Percentiles rank a stretch among this genome's conserved stretches.
These are phyloP conservation scores for Lophiotrema nucula DNA, from an alignment of 495 filamentous ascomycete species.

Conservation along the genomic window DNA sequence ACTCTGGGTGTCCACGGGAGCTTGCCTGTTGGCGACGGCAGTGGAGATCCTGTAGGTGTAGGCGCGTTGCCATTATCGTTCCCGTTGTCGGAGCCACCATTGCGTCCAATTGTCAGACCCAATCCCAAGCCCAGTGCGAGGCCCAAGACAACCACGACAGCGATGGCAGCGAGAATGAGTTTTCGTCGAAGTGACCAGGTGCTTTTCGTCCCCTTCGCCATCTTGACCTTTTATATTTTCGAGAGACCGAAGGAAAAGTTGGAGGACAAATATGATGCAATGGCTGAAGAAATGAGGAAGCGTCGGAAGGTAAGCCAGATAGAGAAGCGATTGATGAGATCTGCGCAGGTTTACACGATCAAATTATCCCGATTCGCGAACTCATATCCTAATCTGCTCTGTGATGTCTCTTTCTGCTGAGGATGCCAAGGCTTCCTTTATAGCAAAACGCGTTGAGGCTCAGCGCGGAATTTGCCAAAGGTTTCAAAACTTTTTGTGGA, in stretches of 20 bases:
- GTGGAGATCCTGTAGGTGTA: conserved; percentile 12
- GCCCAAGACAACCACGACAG: conserved; percentile 44
- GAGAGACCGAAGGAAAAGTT: background rate
- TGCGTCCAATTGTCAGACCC: conserved; percentile 43
- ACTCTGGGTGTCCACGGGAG: conserved; percentile 51
- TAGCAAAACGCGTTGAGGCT: no score
- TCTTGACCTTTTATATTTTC: background rate
- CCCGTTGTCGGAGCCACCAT: conserved; percentile 20
- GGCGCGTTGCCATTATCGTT: conserved; percentile 15
- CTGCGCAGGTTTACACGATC: no score
- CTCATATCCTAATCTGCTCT: no score
- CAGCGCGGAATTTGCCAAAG: no score
- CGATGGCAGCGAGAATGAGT: conserved; percentile 19
- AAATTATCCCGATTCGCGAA: no score
- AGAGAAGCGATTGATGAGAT: no score
- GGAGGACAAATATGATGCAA: no score
- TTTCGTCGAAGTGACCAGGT: conserved; percentile 23
- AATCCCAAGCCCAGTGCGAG: conserved; percentile 43
- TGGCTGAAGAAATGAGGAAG: no score
- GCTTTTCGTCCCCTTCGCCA: background rate
- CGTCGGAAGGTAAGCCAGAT: no score
- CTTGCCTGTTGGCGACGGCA: conserved; percentile 33
- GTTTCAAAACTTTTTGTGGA: no score
- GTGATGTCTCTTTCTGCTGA: no score
- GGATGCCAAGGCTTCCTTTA: no score